Evolutionary conservation across 2,329 filamentous ascomycete species (phyloP).

Genomic region (Trichoderma sp.): DNA sequence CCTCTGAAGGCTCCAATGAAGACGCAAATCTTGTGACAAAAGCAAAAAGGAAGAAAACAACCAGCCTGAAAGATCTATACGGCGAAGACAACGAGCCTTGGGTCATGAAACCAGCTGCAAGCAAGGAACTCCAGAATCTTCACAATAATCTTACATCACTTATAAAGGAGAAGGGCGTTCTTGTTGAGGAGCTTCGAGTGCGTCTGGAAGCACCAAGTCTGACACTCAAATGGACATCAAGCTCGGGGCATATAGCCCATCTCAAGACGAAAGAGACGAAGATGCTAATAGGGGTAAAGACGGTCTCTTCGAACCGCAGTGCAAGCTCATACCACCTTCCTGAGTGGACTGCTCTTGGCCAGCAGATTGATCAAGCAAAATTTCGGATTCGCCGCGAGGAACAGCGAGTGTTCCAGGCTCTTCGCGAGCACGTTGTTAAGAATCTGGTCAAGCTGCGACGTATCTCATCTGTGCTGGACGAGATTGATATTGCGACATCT

Average conservation of each 20-base stretch:
- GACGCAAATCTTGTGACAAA: conserved; percentile 60
- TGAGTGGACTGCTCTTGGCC: conserved; percentile 82
- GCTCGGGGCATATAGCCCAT: conserved; percentile 87
- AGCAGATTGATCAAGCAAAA: conserved; percentile 75
- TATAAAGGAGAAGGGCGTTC: conserved; percentile 58
- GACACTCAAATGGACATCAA: conserved; percentile 82
- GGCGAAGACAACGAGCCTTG: conserved; percentile 63
- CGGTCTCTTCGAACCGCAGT: conserved; percentile 76
- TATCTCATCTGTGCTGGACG: conserved; percentile 89
- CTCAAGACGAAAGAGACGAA: conserved; percentile 78
- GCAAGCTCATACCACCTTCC: conserved; percentile 83
- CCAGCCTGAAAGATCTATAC: conserved; percentile 61
- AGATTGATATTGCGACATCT: conserved; percentile 86
- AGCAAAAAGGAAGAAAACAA: conserved; percentile 49
- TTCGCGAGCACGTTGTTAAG: conserved; percentile 76
- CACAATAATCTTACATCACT: conserved; percentile 70
- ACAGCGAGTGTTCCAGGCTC: conserved; percentile 72
- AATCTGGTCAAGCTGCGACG: conserved; percentile 85
- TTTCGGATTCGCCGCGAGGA: conserved; percentile 83
- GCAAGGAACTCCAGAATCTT: conserved; percentile 63
- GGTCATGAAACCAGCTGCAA: conserved; percentile 72
- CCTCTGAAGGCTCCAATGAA: conserved; percentile 66
- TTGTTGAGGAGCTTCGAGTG: conserved; percentile 65
- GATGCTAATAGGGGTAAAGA: conserved; percentile 40
- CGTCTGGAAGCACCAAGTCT: conserved; percentile 67